Percentiles rank a stretch among this genome's conserved stretches.
phyloP scores from a whole-genome alignment of 495 filamentous ascomycete species.

The Penicillium desertorum region DNA sequence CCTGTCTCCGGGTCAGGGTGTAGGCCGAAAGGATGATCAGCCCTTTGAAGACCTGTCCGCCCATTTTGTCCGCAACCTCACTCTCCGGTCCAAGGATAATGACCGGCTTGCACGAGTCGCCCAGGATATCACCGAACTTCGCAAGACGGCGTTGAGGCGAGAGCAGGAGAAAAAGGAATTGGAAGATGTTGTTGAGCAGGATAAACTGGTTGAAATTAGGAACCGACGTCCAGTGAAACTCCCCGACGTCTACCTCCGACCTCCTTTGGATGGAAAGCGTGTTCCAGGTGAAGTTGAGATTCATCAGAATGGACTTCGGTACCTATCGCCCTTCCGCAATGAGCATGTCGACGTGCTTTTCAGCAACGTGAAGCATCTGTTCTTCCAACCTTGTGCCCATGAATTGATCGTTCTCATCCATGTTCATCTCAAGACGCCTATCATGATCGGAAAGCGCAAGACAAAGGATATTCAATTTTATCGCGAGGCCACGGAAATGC shows the following conservation, averaged over 20 bases:
- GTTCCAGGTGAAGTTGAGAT: constrained; percentile 94
- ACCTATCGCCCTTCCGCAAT: constrained; percentile 80
- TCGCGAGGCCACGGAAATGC: constrained; percentile 95
- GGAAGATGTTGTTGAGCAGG: constrained; percentile 99
- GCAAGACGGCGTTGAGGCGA: constrained; percentile 81
- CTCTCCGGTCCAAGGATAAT: constrained; percentile 85
- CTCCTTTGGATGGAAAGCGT: constrained; percentile 92
- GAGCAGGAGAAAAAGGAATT: constrained; percentile 99
- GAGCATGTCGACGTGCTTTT: constrained; percentile 93
- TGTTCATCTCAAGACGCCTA: constrained; percentile 94
- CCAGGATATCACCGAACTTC: constrained; percentile 86
- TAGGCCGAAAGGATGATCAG: constrained; percentile 96
- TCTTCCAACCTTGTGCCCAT: constrained; percentile 95
- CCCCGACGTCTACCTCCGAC: constrained; percentile 90
- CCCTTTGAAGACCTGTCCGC: constrained; percentile 96
- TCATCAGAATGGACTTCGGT: constrained; percentile 97
- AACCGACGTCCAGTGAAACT: constrained; percentile 85
- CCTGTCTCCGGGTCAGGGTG: constrained; percentile 93
- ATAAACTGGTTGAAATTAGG: constrained; percentile 88
- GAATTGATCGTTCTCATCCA: constrained; percentile 98
- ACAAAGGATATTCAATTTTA: constrained; percentile 99
- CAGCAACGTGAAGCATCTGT: constrained; percentile 97
- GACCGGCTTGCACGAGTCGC: constrained; percentile 85
- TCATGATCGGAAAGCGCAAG: constrained; percentile 98
- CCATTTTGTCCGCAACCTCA: constrained; percentile 93